Evolutionary conservation across 257 asterid species (phyloP), one percentile per base, ranked within the genome.

Genomic region (Haberlea rhodopensis): DNA sequence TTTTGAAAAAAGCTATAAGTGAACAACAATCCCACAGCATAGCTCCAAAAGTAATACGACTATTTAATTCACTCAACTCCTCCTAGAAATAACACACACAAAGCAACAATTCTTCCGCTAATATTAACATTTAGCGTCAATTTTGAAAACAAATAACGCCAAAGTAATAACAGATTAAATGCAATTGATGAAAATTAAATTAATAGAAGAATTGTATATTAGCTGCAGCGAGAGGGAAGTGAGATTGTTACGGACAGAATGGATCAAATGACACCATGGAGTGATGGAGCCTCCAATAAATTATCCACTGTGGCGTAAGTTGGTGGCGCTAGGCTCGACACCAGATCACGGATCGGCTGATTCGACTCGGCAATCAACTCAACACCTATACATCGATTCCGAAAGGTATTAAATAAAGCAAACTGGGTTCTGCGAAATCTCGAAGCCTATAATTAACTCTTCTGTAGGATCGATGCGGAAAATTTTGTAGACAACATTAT

Each of bases 371-470:
- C 63, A 27, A 21, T 32, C 29, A 70, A 70, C 63, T 63, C 74
- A 61, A 46, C 67, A 31, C 6, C 19, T 13, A 15, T 19, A 4
- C 19, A 40, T 40, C 46, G n/a, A 37, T 37, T 3, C 5, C n/a
- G 5, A 3, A 3, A 37, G 46, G 16, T 3, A 37, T 11, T 37
- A 18, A 26, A 64, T 11, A 8, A 21, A 56, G 63, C 24, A 34
- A 22, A 43, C 32, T 62, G 75, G 79, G 77, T 75, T 37, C 81
- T 79, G 63, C 61, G 27, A 70, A 68, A 69, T 78, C 79, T 75
- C 82, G 85, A 77, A 75, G 77, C 79, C 83, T 63, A 48, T 21
- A 51, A 45, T 37, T 6, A 55, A 67, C 62, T 78, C 31, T 60
- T 71, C 67, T 61, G 74, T 71, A 21, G 74, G 73, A 68, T 80